Conservation (phyloP, 106 monocot genomes). For the Vanilla planifolia region DNA sequence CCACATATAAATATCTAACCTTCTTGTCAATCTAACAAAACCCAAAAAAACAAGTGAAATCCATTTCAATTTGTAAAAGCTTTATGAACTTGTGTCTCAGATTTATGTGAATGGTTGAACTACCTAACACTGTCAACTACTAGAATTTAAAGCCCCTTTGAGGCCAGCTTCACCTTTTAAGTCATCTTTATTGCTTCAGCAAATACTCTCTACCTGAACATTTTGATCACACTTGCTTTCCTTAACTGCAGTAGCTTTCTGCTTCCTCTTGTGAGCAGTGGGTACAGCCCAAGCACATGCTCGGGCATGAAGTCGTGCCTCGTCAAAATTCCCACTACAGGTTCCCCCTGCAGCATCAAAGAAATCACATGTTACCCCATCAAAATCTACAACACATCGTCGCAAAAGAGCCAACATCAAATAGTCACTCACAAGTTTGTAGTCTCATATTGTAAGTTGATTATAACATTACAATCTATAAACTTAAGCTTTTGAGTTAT, state of each 20-base stretch:
- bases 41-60: too few species aligned
- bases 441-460: too few species aligned
- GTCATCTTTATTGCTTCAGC: neutral
- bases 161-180: neutral
- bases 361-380: neutral
- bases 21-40: too few species aligned
- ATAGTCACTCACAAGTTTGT: neutral
- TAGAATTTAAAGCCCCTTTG: too few species aligned
- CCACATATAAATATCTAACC: too few species aligned
- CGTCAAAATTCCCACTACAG: conserved; percentile 51
- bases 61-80: too few species aligned
- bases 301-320: conserved; percentile 65
- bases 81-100: too few species aligned
- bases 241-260: conserved; percentile 27
- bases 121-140: too few species aligned
- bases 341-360: conserved; percentile 29
- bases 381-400: neutral
- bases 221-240: conserved; percentile 12
- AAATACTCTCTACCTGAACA: neutral
- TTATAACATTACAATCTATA: too few species aligned
- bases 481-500: too few species aligned
- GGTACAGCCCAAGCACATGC: conserved; percentile 44
- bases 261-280: conserved; percentile 20
- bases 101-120: too few species aligned
- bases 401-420: neutral